A percentile compares a stretch with the other conserved stretches of the same genome.
phyloP scores from a whole-genome alignment of 75 land plant genomes.

The Cryptomeria japonica region DNA sequence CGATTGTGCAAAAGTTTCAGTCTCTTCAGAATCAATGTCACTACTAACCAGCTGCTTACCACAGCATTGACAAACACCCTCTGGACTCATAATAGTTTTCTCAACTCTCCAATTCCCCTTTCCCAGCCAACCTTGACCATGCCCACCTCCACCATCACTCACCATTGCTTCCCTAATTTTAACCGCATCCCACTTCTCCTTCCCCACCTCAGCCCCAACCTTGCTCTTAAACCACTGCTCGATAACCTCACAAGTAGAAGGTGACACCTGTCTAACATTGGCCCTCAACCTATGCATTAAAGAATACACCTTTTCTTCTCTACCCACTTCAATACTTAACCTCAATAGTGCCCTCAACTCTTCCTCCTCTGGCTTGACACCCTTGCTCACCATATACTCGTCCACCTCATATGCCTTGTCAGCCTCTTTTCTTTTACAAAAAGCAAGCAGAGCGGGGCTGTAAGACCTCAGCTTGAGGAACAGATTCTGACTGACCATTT shows the following conservation, averaged over 20 bases:
- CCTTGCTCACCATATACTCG: conserved; percentile 47
- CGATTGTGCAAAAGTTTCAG: conserved; percentile 56
- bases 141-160: conserved; percentile 74
- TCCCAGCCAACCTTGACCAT: conserved; percentile 82
- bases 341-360: conserved; percentile 56
- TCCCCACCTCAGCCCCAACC: conserved; percentile 27
- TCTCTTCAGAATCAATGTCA: conserved; percentile 62
- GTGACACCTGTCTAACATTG: conserved; percentile 46
- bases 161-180: conserved; percentile 33
- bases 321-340: conserved; percentile 41
- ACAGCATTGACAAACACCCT: conserved; percentile 55
- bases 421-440: conserved; percentile 37
- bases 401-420: conserved; percentile 77
- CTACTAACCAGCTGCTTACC: conserved; percentile 53
- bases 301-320: conserved; percentile 65
- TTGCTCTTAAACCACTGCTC: conserved; percentile 68
- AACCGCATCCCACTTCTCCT: conserved; percentile 13
- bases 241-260: conserved; percentile 38
- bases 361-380: conserved; percentile 56
- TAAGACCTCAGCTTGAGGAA: conserved; percentile 61
- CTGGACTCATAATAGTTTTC: conserved; percentile 27
- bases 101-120: conserved; percentile 60
- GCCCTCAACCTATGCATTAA: conserved; percentile 56
- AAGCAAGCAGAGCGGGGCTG: conserved; percentile 58
- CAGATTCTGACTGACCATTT: conserved; percentile 38